Base-by-base conservation (phyloP, 768 basidiomycete genomes). In the Lentinula boryana region DNA sequence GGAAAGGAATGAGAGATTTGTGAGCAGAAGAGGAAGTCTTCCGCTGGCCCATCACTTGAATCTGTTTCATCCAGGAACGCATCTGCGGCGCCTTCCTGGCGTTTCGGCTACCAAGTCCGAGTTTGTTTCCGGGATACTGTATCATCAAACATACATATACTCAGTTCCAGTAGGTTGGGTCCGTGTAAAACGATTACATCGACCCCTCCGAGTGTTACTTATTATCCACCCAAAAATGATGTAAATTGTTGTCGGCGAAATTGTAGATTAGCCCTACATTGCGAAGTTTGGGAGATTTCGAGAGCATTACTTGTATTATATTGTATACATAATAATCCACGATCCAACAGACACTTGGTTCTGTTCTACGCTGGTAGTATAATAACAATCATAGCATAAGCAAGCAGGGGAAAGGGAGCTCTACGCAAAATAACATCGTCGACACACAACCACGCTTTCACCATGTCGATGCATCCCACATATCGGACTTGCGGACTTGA, bases 51-150 rank as follows among this genome's bases (percentile, higher is more conserved):
- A 65, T 50, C 48, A 49, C 23, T 13, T 18, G 10, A 32, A 51
- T 51, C 50, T 51, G 31, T 51, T 51, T 31, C 50, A 48, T 18
- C 48, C 56, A 38, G 50, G 61, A 62, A 51, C 56, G 54, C 57
- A 62, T 58, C 40, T 10, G n/a, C 21, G 36, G 13, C 36, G 36
- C 9, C 7, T 9, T 9, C 13, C 46, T 8, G 46, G 46, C 46
- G 31, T 38, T 38, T 53, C 36, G 51, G 36, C 51, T 27, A 53
- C 27, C 5, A 13, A 33, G 9, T 53, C 51, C 36, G 31, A 48
- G 12, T 38, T 35, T 10, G 32, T 8, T 38, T 38, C 36, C 36
- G 36, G 36, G 36, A 38, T 38, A 38, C 36, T 38, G 27, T 27
- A 27, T 27, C 27, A 27, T 27, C 27, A 27, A 27, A 27, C 27